A percentile compares a stretch with the other conserved stretches of the same genome.
Conservation (phyloP, 73 alveolate genomes). For the Symbiodinium natans region DNA sequence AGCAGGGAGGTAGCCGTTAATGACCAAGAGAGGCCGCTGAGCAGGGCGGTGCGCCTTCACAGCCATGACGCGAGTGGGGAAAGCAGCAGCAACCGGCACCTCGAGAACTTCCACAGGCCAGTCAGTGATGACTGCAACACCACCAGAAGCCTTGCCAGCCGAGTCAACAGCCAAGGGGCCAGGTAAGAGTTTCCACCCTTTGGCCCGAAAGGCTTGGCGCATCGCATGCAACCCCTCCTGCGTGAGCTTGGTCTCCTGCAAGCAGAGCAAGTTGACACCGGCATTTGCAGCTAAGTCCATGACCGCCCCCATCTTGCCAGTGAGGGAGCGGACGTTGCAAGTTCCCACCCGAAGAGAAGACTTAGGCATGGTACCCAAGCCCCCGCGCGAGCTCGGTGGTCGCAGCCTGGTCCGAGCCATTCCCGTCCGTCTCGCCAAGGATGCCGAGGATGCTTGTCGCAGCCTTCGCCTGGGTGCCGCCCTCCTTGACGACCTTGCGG, state of each 20-base stretch:
- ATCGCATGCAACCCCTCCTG: neutral
- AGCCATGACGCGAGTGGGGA: neutral
- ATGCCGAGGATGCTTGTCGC: neutral
- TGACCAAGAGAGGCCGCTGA: constrained; percentile 5
- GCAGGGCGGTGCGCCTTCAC: neutral
- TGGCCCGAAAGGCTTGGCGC: neutral
- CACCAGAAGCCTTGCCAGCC: neutral
- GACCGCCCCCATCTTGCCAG: neutral
- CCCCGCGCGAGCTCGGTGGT: neutral
- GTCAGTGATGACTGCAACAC: neutral
- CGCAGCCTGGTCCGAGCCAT: neutral
- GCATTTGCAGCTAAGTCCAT: neutral
- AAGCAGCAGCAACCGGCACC: neutral
- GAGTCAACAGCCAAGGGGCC: neutral
- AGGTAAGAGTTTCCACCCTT: neutral
- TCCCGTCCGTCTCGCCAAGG: neutral
- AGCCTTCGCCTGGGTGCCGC: neutral
- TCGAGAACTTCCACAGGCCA: constrained; percentile 23
- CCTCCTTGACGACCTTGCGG: neutral
- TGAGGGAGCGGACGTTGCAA: constrained; percentile 3
- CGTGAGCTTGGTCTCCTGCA: neutral
- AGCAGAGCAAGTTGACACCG: neutral
- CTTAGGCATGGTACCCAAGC: neutral
- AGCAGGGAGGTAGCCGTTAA: constrained; percentile 5
- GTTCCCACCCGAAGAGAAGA: constrained; percentile 19